Evolutionary conservation across 768 basidiomycete genomes (phyloP).

Genomic region (Leccinum olivaceopallidum): DNA sequence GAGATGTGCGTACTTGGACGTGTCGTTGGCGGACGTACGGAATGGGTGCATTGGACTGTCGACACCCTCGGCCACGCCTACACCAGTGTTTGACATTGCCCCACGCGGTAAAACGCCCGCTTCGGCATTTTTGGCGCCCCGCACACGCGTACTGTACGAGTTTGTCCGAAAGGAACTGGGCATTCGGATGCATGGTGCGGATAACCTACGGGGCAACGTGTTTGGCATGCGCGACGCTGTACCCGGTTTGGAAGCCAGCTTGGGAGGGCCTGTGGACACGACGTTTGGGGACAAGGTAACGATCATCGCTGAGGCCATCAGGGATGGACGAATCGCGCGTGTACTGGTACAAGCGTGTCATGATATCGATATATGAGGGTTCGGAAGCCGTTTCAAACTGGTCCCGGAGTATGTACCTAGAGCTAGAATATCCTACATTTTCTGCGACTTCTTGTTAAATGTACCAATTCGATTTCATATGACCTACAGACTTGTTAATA

Average conservation of each 20-base stretch:
- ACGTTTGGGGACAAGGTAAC: constrained; percentile 73
- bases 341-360: constrained; percentile 56
- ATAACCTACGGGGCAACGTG: constrained; percentile 62
- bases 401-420: not conserved
- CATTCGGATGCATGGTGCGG: constrained; percentile 78
- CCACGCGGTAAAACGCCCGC: constrained; percentile 65
- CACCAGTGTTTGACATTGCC: constrained; percentile 43
- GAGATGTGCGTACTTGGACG: constrained; percentile 31
- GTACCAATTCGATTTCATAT: not conserved
- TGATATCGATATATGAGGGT: constrained; percentile 19
- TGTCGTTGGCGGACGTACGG: constrained; percentile 23
- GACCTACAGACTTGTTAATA: not conserved
- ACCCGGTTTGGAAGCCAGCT: constrained; percentile 43
- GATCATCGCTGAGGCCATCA: constrained; percentile 76
- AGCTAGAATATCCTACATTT: not conserved
- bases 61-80: constrained; percentile 19
- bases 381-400: not conserved
- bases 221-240: constrained; percentile 46
- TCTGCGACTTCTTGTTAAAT: not conserved
- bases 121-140: constrained; percentile 49
- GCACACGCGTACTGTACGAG: constrained; percentile 71
- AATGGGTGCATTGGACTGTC: constrained; percentile 7
- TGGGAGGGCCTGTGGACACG: constrained; percentile 36
- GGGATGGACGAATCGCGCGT: constrained; percentile 66
- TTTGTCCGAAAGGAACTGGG: constrained; percentile 71